Base-by-base conservation (phyloP, 2,329 filamentous ascomycete species). In the Alternaria infectoria region DNA sequence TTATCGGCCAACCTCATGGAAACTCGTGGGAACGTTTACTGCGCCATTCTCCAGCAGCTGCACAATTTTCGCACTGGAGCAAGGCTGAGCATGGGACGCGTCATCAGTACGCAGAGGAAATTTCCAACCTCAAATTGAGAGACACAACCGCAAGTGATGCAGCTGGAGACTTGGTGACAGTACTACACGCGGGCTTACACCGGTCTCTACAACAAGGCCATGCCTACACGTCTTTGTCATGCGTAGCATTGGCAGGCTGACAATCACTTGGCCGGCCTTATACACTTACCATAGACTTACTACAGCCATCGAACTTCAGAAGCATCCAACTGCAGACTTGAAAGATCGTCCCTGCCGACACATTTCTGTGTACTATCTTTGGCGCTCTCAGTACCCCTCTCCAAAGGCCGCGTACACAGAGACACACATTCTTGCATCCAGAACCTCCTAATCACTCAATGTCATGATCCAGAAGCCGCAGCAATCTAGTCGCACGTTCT, bases 191-290 rank as follows among this genome's bases (percentile, higher is more conserved):
- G 54, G 54, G 19, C 59, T 61, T 40, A 58, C 59, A 54, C 50
- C 46, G 46, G 46, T 51, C 45, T 46, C 44, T 26, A 28, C 12
- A 12, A 23, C 19, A 56, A 30, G 40, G 54, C 43, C 54, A 56
- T 56, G 43, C 43, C 54, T 56, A 43, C 26, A 17, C 15, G 15
- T 23, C 45, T 43, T 21, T 30, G 47, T 61, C 54, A 52, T 47
- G 46, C 44, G 45, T 9, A 50, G 30, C 45, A 50, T 56, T n/a
- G 52, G 30, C 44, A 46, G 58, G 43, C 58, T 47, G 58, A 56
- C 13, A 49, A 43, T 6, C 17, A 32, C 58, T 60, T 60, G 58
- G 58, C 51, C 58, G 58, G 58, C 58, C 58, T 60, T 56, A 56
- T 60, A 52, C 52, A 15, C 26, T 49, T 21, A 36, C 28, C 30